A percentile compares a stretch with the other conserved stretches of the same genome.
Evolutionary conservation across 441 rosid genomes (phyloP).

Genomic region (Manihot esculenta): DNA sequence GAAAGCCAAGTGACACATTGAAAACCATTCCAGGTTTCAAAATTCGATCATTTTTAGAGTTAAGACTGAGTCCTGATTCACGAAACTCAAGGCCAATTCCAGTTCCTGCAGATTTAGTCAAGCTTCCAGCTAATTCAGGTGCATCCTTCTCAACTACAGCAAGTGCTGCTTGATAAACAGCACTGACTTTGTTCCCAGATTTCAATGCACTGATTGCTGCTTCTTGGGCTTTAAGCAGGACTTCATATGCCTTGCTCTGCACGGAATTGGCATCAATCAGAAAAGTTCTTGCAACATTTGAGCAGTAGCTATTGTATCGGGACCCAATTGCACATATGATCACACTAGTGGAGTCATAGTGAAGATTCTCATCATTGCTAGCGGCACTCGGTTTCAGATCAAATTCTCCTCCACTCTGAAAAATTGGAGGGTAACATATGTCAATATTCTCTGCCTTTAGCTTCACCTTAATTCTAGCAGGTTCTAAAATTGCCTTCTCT

Average conservation of each 20-base stretch:
- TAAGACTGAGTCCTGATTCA: slow-evolving; percentile 70
- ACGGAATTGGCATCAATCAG: slow-evolving; percentile 70
- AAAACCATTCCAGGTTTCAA: slow-evolving; percentile 65
- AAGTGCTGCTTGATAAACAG: slow-evolving; percentile 66
- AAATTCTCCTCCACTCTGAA: slow-evolving; percentile 87
- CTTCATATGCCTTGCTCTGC: slow-evolving; percentile 83
- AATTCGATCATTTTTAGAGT: slow-evolving; percentile 71
- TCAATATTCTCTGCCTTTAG: slow-evolving; percentile 75
- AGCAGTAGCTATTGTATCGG: slow-evolving; percentile 82
- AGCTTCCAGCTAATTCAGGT: slow-evolving; percentile 58
- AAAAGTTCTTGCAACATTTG: slow-evolving; percentile 75
- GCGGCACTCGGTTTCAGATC: slow-evolving; percentile 84
- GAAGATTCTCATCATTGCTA: slow-evolving; percentile 73
- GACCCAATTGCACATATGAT: slow-evolving; percentile 78
- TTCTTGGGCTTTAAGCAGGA: slow-evolving; percentile 80
- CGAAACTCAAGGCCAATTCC: slow-evolving; percentile 93
- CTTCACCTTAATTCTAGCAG: slow-evolving; percentile 71
- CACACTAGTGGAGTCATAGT: slow-evolving; percentile 75
- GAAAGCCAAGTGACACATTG: slow-evolving; percentile 83
- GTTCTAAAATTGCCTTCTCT: slow-evolving; percentile 79
- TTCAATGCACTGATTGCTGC: slow-evolving; percentile 67
- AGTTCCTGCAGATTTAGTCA: slow-evolving; percentile 88
- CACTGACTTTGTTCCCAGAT: slow-evolving; percentile 55
- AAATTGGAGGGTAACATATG: slow-evolving; percentile 91
- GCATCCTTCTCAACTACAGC: slow-evolving; percentile 63